Evolutionary conservation across 768 basidiomycete genomes (phyloP).

Genomic region (Naganishia kalamii): DNA sequence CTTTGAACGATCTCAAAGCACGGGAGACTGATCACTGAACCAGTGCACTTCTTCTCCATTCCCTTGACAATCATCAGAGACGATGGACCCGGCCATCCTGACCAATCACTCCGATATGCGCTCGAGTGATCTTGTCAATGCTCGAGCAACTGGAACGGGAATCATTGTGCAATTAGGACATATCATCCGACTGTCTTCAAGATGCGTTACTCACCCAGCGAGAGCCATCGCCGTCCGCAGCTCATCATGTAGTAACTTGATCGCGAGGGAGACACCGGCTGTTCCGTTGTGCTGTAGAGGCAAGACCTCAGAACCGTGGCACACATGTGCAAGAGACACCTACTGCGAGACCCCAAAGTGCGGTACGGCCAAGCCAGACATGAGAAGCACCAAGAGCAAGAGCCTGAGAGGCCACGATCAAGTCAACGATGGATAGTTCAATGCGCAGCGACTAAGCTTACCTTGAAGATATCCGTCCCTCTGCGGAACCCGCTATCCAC

Average conservation of each 20-base stretch:
- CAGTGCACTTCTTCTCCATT: too few species aligned
- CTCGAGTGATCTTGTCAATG: not conserved
- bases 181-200: not conserved
- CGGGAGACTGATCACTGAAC: too few species aligned
- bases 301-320: not conserved
- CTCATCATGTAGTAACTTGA: not conserved
- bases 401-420: not conserved
- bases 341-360: slow-evolving; percentile 1
- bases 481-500: slow-evolving; percentile 28
- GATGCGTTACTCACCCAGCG: not conserved
- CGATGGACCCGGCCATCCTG: not conserved
- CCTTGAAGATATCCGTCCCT: slow-evolving; percentile 33
- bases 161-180: not conserved
- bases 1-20: too few species aligned
- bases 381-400: slow-evolving; percentile 27
- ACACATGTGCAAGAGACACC: not conserved
- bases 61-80: too few species aligned
- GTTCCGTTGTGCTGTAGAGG: not conserved
- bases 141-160: not conserved
- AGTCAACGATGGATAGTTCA: not conserved
- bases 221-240: not conserved
- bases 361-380: not conserved
- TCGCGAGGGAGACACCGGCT: not conserved
- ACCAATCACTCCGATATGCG: not conserved
- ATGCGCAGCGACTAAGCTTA: not conserved